Conservation (phyloP, 371 early-diverging fungal genomes). For the Capillidium heterosporum region DNA sequence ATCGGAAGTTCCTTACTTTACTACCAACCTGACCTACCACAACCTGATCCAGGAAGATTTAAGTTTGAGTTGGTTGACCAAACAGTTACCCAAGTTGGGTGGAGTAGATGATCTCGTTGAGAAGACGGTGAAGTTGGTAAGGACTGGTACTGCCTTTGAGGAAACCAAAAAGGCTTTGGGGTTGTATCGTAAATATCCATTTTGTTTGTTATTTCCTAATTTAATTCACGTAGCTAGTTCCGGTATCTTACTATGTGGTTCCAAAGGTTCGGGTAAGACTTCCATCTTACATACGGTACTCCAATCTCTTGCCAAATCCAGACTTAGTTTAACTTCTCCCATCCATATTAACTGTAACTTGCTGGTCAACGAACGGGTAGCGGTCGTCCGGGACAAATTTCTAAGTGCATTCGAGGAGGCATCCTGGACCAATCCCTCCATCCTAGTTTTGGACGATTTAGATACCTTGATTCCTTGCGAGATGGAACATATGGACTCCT, state of each 20-base stretch:
- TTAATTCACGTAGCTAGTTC: conserved; percentile 25
- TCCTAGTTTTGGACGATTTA: conserved; percentile 90
- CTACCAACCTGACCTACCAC: neutral
- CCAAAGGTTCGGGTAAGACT: conserved; percentile 78
- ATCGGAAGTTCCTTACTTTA: too few relatives aligned
- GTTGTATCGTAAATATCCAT: neutral
- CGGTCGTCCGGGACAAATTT: conserved; percentile 39
- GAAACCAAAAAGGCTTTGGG: neutral
- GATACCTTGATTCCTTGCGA: conserved; percentile 81
- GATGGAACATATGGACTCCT: conserved; percentile 58
- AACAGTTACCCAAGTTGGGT: neutral
- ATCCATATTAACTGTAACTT: conserved; percentile 42
- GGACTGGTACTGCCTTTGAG: neutral
- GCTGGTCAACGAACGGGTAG: conserved; percentile 34
- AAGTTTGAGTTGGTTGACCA: too few relatives aligned
- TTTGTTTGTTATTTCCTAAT: neutral
- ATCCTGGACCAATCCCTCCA: conserved; percentile 58
- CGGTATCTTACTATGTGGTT: conserved; percentile 61
- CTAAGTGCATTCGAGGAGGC: conserved; percentile 44
- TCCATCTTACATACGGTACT: conserved; percentile 33
- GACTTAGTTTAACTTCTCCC: conserved; percentile 15
- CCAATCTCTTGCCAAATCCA: conserved; percentile 4
- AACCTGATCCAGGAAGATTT: neutral
- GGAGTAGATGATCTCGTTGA: neutral
- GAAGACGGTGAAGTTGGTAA: neutral